Base-by-base conservation (phyloP, 202 grass and related monocot species). In the Brachypodium distachyon region DNA sequence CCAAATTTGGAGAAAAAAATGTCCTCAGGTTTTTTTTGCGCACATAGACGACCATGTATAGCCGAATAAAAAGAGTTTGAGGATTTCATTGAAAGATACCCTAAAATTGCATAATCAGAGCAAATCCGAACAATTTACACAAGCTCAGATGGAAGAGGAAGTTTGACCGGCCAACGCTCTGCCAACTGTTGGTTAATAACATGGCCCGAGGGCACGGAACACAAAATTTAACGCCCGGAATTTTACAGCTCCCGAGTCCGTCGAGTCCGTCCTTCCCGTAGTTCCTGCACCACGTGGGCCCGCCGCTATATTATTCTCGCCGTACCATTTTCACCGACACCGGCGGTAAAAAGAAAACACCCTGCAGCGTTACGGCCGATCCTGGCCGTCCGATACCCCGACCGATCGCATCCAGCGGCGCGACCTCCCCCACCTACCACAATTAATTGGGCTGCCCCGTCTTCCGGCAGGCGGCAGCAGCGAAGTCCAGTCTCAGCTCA, bases 251-350 rank as follows among this genome's bases (percentile, higher is more conserved):
- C 46, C 1, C 16, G 32, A 23, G 19, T 14, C 3, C 1, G 9
- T 19, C n/a, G 61, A 38, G 19, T 3, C 13, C 48, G 12, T 12
- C 32, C 37, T 16, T 54, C 9, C 16, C 27, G 3, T 5, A n/a
- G n/a, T n/a, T n/a, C n/a, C 37, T 12, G 13, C 1, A 22, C 23
- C 21, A 1, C 12, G 72, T 47, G 65, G 64, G 39, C 39, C 66
- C 29, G 23, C 14, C 7, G 26, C 28, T 11, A 16, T 25, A 14
- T 19, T 8, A 17, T 68, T 52, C 17, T 17, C 13, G 1, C 76
- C 31, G 61, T 29, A 78, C 47, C 22, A 50, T 74, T 71, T 83
- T 83, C 85, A 78, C 85, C 85, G 85, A 83, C 74, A 53, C 67
- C 13, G 32, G 49, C 74, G 59, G 74, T 78, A 66, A 87, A 50